phyloP scores from a whole-genome alignment of 805 yeast genomes.

The Spathaspora hagerdaliae region DNA sequence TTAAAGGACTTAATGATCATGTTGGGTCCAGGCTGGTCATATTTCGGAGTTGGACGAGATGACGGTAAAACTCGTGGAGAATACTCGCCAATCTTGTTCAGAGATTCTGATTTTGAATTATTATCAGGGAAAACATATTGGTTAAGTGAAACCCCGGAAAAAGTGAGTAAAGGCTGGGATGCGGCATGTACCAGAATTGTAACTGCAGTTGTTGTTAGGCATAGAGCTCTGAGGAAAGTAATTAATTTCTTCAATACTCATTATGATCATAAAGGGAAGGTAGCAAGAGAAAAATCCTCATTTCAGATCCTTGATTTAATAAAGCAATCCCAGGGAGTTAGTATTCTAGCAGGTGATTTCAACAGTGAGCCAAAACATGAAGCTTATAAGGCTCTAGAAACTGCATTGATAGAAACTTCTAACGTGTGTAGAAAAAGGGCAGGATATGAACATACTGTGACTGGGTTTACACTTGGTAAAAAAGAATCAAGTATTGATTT shows the following conservation, averaged over 20 bases:
- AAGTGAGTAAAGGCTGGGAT: slow-evolving; percentile 43
- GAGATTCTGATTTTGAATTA: slow-evolving; percentile 19
- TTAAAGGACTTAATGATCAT: slow-evolving; percentile 24
- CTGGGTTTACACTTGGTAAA: slow-evolving; percentile 31
- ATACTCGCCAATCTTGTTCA: slow-evolving; percentile 24
- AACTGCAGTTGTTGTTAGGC: slow-evolving; percentile 27
- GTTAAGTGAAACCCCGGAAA: slow-evolving; percentile 24
- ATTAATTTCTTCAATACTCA: slow-evolving; percentile 36
- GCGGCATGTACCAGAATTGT: slow-evolving; percentile 40
- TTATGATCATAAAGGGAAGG: slow-evolving; percentile 33
- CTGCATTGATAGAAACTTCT: slow-evolving; percentile 14
- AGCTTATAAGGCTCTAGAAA: slow-evolving; percentile 31
- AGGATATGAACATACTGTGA: slow-evolving; percentile 40
- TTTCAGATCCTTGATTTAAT: slow-evolving; percentile 25
- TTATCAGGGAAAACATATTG: slow-evolving; percentile 19
- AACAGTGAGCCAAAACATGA: slow-evolving; percentile 31
- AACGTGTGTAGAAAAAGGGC: slow-evolving; percentile 25
- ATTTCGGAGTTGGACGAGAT: slow-evolving; percentile 28
- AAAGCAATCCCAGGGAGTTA: slow-evolving; percentile 14
- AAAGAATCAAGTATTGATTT: slow-evolving; percentile 35
- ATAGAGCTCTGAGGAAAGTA: slow-evolving; percentile 14
- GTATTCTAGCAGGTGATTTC: slow-evolving; percentile 34
- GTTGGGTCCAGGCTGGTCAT: slow-evolving; percentile 20
- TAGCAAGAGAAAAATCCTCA: slow-evolving; percentile 29
- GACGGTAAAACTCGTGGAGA: slow-evolving; percentile 27